Evolutionary conservation across 2,329 filamentous ascomycete species (phyloP).

Genomic region (Magnaporthiopsis poae): DNA sequence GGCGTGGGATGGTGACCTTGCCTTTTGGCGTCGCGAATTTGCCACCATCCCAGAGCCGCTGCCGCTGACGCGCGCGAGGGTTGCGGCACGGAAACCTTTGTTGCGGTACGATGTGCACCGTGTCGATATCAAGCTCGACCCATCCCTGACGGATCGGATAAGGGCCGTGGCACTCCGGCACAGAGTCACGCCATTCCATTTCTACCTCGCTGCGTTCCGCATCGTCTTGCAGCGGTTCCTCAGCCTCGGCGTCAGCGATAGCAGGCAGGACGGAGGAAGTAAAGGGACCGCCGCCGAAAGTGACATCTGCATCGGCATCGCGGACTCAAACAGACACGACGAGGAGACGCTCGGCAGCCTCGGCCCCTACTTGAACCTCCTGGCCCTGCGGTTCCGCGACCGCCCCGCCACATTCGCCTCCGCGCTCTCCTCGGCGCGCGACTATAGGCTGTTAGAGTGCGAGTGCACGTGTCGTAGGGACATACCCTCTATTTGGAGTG

Average conservation of each 20-base stretch:
- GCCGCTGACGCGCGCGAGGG: constrained; percentile 22
- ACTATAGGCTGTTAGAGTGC: no score
- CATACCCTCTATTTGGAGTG: no score
- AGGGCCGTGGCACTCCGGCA: constrained; percentile 15
- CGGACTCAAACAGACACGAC: neutral
- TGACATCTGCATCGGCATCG: constrained; percentile 1
- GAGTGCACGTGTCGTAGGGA: no score
- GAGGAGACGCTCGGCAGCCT: constrained; percentile 23
- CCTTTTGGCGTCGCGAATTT: constrained; percentile 25
- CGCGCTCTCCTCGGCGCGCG: neutral
- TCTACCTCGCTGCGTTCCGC: constrained; percentile 25
- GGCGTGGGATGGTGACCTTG: constrained; percentile 19
- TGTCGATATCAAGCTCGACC: constrained; percentile 10
- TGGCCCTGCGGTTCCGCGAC: constrained; percentile 1
- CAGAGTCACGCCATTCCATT: constrained; percentile 21
- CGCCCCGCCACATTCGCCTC: neutral
- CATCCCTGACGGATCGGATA: constrained; percentile 9
- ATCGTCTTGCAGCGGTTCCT: constrained; percentile 16
- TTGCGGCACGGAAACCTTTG: neutral
- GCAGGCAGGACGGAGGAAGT: no score
- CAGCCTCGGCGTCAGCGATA: no score
- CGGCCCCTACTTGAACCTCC: constrained; percentile 49
- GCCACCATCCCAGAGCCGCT: constrained; percentile 17
- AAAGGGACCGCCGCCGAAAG: neutral
- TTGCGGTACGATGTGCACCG: neutral